A percentile compares a stretch with the other conserved stretches of the same genome.
phyloP scores from a whole-genome alignment of 345 rosid genomes.

The Xanthoceras sorbifolium region DNA sequence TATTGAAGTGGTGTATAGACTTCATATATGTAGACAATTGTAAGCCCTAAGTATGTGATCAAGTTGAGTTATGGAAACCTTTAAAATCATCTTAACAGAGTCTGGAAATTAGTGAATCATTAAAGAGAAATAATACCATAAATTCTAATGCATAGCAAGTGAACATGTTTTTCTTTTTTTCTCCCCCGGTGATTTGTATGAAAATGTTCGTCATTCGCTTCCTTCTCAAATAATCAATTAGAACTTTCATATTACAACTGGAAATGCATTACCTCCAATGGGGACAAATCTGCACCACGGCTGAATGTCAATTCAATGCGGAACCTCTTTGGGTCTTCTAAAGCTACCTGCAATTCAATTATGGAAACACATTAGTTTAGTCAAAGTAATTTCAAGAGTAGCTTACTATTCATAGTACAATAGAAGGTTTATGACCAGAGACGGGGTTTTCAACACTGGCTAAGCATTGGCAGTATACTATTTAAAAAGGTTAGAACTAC shows the following conservation, averaged over 20 bases:
- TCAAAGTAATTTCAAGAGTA: not conserved
- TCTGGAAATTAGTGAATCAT: not conserved
- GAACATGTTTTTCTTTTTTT: not conserved
- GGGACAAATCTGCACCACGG: conserved; percentile 97
- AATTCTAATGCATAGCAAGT: not conserved
- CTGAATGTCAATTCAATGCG: conserved; percentile 91
- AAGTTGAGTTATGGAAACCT: not conserved
- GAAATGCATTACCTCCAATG: conserved; percentile 66
- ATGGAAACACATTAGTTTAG: not conserved
- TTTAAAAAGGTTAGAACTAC: not conserved
- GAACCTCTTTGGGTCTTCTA: conserved; percentile 89
- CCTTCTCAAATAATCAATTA: not conserved
- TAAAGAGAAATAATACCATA: not conserved
- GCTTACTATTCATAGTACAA: not conserved
- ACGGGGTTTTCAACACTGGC: not conserved
- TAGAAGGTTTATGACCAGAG: not conserved
- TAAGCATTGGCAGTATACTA: not conserved
- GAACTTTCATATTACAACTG: not conserved
- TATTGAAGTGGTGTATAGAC: not conserved
- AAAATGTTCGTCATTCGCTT: not conserved
- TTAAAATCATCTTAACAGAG: not conserved
- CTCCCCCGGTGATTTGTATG: not conserved
- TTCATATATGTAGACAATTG: not conserved
- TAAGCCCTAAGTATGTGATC: not conserved
- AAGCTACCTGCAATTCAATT: conserved; percentile 53